Evolutionary conservation across 306 rosid genomes (phyloP), one percentile per base, ranked within the genome.

Genomic region (Dalbergia oliveri): DNA sequence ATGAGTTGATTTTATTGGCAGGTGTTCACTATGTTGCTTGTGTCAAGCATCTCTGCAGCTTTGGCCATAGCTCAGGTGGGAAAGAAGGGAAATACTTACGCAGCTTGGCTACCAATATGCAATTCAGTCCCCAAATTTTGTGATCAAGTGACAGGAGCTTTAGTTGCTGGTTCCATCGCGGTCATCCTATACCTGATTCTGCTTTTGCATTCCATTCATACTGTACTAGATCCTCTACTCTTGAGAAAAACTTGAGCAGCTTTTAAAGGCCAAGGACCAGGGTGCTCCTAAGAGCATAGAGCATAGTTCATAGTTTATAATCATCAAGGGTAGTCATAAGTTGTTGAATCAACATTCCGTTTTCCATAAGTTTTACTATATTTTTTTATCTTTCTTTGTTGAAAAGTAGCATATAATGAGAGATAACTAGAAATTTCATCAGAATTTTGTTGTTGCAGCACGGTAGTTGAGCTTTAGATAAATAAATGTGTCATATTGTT

Each of bases 21-120:
- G 98, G 87, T 90, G 7, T 65, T 90, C 76, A 84, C 87, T 37
- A 63, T 89, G 88, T 23, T 94, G 69, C 85, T 94, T 5, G 71
- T 49, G 49, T 89, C 98, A 60, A 79, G 97, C 83, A 60, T 89
- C 11, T 92, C 97, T 3, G 97, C 95, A 5, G 91, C 95, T 0
- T 67, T 91, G 77, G 88, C 98, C 0, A 81, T 94, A 69, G 98
- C 94, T 9, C 78, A 86, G n/a, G 91, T 94, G 64, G 98, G 92
- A 4, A 86, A 90, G 89, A 75, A 91, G 11, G 98, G 97, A 39
- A 90, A 94, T 51, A 47, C 57, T 5, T 72, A 64, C 54, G 98
- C 98, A 23, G 97, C 91, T 7, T 94, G 98, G 97, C 83, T 88
- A 35, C 98, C 98, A 21, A 88, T 94, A 21, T 94, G 97, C 58